Evolutionary conservation across 2,329 filamentous ascomycete species (phyloP).

Genomic region (Xylaria sp.): DNA sequence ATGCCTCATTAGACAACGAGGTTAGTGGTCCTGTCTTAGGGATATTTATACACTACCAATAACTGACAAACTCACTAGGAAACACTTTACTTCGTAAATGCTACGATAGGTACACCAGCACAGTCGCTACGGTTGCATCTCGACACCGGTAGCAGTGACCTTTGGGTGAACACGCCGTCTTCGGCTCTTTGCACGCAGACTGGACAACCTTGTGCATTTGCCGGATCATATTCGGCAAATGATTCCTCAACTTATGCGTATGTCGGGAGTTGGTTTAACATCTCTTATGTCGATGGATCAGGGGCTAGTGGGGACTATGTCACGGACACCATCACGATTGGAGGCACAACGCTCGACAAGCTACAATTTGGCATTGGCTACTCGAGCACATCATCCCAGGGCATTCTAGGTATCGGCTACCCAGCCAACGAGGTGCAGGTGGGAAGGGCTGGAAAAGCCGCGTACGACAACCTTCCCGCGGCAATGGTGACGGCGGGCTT

Average conservation of each 20-base stretch:
- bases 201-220: slow-evolving; percentile 64
- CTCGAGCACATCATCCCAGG: slow-evolving; percentile 68
- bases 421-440: slow-evolving; percentile 80
- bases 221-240: slow-evolving; percentile 76
- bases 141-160: slow-evolving; percentile 76
- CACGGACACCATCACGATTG: slow-evolving; percentile 75
- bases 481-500: slow-evolving; percentile 69
- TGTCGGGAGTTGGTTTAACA: slow-evolving; percentile 83
- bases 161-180: slow-evolving; percentile 74
- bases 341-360: slow-evolving; percentile 61
- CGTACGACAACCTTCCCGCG: slow-evolving; percentile 77
- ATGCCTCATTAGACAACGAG: slow-evolving; percentile 65
- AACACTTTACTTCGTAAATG: slow-evolving; percentile 74
- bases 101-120: slow-evolving; percentile 70
- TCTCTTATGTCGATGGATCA: slow-evolving; percentile 86
- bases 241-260: slow-evolving; percentile 80
- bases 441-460: slow-evolving; percentile 60
- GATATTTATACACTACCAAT: not conserved
- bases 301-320: slow-evolving; percentile 83
- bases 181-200: slow-evolving; percentile 68
- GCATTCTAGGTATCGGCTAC: slow-evolving; percentile 90
- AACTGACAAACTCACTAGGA: slow-evolving; percentile 53
- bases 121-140: slow-evolving; percentile 69
- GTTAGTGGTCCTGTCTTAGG: slow-evolving; percentile 52
- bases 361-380: slow-evolving; percentile 83